Conservation (phyloP, 192 early-diverging fungal genomes). For the Backusella luteola region DNA sequence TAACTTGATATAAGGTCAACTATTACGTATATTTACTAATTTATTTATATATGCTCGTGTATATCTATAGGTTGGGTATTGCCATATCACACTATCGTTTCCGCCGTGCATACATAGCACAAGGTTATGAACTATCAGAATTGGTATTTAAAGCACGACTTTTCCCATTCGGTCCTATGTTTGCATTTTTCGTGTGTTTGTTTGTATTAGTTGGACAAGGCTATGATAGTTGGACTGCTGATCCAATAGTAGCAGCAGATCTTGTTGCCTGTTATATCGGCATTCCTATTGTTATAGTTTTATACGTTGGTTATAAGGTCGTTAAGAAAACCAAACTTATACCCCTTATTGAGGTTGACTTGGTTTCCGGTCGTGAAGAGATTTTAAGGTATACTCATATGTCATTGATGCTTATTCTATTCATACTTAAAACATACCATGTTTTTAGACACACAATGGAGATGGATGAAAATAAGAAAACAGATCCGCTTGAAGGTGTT, state of each 20-base stretch:
- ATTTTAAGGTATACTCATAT: constrained; percentile 14
- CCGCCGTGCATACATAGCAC: constrained; percentile 73
- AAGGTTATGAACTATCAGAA: constrained; percentile 57
- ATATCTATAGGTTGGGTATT: constrained; percentile 57
- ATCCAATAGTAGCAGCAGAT: constrained; percentile 45
- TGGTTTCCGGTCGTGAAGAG: constrained; percentile 46
- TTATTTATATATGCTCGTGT: neutral
- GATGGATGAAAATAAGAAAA: constrained; percentile 21
- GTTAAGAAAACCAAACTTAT: constrained; percentile 63
- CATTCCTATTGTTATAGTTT: constrained; percentile 59
- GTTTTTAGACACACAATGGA: constrained; percentile 28
- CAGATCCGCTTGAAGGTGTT: constrained; percentile 32
- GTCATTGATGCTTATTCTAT: too few relatives aligned
- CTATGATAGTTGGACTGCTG: constrained; percentile 45
- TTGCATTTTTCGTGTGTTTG: constrained; percentile 56
- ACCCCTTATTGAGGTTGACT: constrained; percentile 60
- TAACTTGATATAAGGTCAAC: neutral
- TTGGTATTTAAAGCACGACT: constrained; percentile 74
- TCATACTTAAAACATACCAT: neutral
- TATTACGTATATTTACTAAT: neutral
- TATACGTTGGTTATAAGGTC: constrained; percentile 65
- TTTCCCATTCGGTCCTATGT: constrained; percentile 71
- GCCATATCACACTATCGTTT: constrained; percentile 82
- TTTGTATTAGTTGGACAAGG: constrained; percentile 67
- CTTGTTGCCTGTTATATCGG: constrained; percentile 68